Conservation (phyloP, 1,139 yeast species). For the Yamadazyma triangularis region DNA sequence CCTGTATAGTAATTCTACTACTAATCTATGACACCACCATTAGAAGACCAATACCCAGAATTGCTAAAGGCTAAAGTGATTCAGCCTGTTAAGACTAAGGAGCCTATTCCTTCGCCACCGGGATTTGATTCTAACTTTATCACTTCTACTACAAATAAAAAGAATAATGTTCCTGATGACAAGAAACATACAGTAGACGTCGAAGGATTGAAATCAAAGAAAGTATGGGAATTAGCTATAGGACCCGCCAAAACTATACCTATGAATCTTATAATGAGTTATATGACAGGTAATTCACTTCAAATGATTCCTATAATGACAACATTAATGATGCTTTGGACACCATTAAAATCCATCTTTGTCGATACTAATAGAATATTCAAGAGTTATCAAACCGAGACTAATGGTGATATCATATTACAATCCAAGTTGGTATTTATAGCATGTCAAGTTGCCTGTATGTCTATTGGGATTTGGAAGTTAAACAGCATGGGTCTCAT, state of each 20-base stretch:
- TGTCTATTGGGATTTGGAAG: conserved; percentile 82
- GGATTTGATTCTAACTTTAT: conserved; percentile 13
- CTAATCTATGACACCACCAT: no score
- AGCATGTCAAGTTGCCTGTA: conserved; percentile 57
- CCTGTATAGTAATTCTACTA: neutral
- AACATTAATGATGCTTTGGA: conserved; percentile 79
- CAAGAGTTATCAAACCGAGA: conserved; percentile 29
- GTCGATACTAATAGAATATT: conserved; percentile 47
- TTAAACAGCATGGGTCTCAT: conserved; percentile 84
- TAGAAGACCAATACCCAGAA: conserved; percentile 12
- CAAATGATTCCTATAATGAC: conserved; percentile 90
- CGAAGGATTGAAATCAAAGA: conserved; percentile 46
- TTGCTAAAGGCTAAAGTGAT: conserved; percentile 13
- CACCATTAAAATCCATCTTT: conserved; percentile 71
- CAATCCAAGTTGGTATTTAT: conserved; percentile 38
- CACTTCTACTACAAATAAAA: conserved; percentile 3
- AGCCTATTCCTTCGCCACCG: conserved; percentile 14
- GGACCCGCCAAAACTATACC: conserved; percentile 85
- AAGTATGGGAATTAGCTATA: conserved; percentile 84
- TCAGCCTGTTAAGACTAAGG: conserved; percentile 9
- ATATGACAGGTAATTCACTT: conserved; percentile 88
- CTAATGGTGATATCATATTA: conserved; percentile 38
- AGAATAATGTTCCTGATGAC: conserved; percentile 2
- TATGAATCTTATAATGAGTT: conserved; percentile 85
- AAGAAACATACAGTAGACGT: conserved; percentile 5